Conservation (phyloP, 164 flowering plant species). For the Magnolia kwangsiensis region DNA sequence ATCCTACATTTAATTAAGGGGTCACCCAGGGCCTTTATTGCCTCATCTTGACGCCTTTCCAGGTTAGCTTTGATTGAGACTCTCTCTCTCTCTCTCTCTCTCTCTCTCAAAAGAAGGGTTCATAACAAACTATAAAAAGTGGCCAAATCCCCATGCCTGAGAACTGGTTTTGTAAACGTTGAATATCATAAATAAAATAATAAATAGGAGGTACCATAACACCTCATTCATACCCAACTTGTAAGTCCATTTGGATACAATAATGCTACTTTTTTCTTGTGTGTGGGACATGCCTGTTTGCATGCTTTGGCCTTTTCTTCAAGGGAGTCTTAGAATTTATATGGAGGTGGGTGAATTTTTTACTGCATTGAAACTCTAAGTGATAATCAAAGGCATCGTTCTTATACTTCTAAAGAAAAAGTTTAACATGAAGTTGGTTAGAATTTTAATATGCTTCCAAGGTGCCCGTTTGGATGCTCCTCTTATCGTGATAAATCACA, state of each 20-base stretch:
- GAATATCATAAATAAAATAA: background rate
- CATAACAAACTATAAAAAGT: background rate
- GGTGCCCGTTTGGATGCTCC: background rate
- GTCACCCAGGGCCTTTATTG: background rate
- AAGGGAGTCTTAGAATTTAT: background rate
- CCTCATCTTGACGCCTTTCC: conserved; percentile 2
- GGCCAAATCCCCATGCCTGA: background rate
- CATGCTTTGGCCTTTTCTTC: background rate
- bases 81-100: background rate
- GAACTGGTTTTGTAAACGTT: background rate
- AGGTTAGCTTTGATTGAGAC: conserved; percentile 4
- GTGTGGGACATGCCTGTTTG: background rate
- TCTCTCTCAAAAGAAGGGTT: background rate
- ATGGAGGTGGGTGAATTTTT: background rate
- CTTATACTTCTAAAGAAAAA: background rate
- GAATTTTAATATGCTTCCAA: too few species aligned
- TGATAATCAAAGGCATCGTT: background rate
- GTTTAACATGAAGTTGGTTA: background rate
- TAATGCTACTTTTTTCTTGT: background rate
- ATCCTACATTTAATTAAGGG: background rate
- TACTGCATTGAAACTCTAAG: background rate
- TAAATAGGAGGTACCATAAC: background rate
- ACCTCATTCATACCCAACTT: conserved; percentile 1
- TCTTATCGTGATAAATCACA: too few species aligned
- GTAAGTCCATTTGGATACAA: background rate